These are phyloP conservation scores for Volvariella volvacea DNA, from an alignment of 1,284 basidiomycete species.

Conservation along the genomic window DNA sequence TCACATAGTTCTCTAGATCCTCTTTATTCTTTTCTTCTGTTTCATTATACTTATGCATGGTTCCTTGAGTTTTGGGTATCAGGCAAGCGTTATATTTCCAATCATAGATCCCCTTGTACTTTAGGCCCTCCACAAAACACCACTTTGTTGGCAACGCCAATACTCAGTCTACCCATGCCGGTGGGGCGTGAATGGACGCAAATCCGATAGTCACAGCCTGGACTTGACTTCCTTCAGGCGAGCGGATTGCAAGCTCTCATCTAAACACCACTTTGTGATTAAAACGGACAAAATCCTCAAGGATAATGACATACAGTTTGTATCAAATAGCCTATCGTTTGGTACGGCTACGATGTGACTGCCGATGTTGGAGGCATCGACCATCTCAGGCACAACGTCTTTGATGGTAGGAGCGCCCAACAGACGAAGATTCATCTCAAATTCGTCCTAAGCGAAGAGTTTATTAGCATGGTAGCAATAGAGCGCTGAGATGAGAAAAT, in stretches of 20 bases:
- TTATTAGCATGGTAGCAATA: background rate
- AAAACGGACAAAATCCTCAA: background rate
- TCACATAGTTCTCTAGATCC: too few relatives aligned
- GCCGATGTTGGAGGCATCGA: constrained; percentile 70
- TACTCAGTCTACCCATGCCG: too few relatives aligned
- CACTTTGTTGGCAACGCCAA: too few relatives aligned
- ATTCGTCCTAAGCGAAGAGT: constrained; percentile 66
- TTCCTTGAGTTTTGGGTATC: too few relatives aligned
- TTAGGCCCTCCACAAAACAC: too few relatives aligned
- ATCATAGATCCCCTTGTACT: too few relatives aligned
- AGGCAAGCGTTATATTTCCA: too few relatives aligned
- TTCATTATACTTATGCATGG: background rate
- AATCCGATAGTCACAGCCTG: constrained; percentile 33
- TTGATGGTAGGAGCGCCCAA: constrained; percentile 76
- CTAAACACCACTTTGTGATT: constrained; percentile 16
- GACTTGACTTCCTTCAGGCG: constrained; percentile 41
- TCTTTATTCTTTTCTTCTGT: too few relatives aligned
- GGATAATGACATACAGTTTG: constrained; percentile 61
- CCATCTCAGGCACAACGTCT: constrained; percentile 83
- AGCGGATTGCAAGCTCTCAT: constrained; percentile 45
- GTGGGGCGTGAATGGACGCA: too few relatives aligned
- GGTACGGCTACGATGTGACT: constrained; percentile 62
- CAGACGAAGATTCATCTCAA: constrained; percentile 90
- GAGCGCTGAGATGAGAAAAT: background rate
- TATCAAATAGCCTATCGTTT: constrained; percentile 64